These are phyloP conservation scores for Fraxinus baroniana DNA, from an alignment of 305 asterid species.

Conservation along the genomic window DNA sequence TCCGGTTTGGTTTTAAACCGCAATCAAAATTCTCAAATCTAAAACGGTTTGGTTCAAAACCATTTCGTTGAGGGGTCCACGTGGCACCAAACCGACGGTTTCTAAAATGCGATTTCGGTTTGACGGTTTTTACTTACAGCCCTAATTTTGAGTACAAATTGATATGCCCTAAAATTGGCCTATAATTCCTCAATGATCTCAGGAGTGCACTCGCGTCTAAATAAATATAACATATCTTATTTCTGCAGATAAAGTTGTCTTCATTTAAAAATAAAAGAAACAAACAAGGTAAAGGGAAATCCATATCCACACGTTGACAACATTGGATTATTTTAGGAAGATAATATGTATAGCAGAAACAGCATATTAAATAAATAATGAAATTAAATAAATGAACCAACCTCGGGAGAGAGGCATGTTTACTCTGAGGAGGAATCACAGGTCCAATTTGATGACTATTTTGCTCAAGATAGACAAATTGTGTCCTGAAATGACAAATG, in stretches of 20 bases:
- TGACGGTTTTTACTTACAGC: no score
- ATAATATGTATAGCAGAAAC: neutral
- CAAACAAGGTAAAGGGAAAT: neutral
- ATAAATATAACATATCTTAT: neutral
- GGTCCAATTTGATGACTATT: constrained; percentile 30
- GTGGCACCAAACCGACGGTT: no score
- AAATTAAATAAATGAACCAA: constrained; percentile 9
- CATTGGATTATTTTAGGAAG: neutral
- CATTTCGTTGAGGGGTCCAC: no score
- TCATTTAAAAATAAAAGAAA: neutral
- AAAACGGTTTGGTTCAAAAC: no score
- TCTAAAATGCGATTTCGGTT: no score
- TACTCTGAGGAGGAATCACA: constrained; percentile 43
- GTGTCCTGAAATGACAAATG: constrained; percentile 41
- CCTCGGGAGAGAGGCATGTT: constrained; percentile 53
- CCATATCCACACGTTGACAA: neutral
- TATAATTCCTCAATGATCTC: neutral
- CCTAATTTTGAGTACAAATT: neutral
- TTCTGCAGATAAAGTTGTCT: neutral
- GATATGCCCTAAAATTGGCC: neutral
- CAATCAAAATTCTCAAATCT: no score
- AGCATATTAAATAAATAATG: neutral
- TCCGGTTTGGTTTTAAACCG: no score
- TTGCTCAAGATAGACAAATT: constrained; percentile 52
- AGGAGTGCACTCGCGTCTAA: neutral